phyloP scores from a whole-genome alignment of 1,139 yeast genomes.

The Magnusiomyces tetraspermus region DNA sequence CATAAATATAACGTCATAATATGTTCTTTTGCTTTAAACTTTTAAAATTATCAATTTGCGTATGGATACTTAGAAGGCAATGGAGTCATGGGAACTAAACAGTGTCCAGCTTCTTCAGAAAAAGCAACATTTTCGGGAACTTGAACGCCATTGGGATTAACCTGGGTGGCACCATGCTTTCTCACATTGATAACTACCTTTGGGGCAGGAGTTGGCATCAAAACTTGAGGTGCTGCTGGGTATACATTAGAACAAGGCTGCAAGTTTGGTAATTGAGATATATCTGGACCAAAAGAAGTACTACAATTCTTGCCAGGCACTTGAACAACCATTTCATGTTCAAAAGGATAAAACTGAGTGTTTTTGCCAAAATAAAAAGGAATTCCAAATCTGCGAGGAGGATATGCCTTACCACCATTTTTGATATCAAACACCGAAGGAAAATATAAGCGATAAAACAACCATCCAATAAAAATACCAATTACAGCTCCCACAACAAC shows the following conservation, averaged over 20 bases:
- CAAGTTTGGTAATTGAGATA: background rate
- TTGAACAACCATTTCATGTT: background rate
- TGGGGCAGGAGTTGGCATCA: background rate
- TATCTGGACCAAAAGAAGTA: background rate
- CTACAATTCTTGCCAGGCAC: background rate
- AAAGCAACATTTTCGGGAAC: background rate
- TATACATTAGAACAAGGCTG: background rate
- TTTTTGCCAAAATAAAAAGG: constrained; percentile 3
- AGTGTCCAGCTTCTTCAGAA: background rate
- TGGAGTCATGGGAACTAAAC: background rate
- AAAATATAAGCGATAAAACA: constrained; percentile 9
- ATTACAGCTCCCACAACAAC: constrained; percentile 8
- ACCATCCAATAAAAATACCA: constrained; percentile 5
- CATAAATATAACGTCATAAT: no score
- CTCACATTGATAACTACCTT: background rate
- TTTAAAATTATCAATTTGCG: background rate
- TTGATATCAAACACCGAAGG: constrained; percentile 6
- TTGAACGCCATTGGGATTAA: background rate
- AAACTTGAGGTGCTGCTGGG: no score
- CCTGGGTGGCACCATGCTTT: background rate
- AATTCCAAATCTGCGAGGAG: constrained; percentile 9
- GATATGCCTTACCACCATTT: constrained; percentile 10
- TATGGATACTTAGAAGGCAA: background rate
- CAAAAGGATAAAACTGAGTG: constrained; percentile 1
- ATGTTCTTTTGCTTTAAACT: no score